Percentiles rank a stretch among this genome's conserved stretches.
Conservation (phyloP, 1,284 basidiomycete species). For the Amylostereum areolatum region DNA sequence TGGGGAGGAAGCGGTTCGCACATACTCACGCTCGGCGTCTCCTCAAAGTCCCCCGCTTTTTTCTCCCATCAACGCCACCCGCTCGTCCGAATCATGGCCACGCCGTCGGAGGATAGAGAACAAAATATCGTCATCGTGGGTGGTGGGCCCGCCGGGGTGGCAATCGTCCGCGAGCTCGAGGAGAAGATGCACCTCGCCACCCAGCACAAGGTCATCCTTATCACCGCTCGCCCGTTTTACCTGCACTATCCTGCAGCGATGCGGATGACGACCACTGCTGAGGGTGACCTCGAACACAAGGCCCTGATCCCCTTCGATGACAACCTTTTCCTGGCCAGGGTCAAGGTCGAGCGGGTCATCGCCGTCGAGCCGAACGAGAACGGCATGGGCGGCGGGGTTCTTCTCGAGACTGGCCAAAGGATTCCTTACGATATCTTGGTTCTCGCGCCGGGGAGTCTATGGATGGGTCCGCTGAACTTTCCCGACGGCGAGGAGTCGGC, state of each 20-base stretch:
- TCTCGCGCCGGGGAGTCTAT: slow-evolving; percentile 50
- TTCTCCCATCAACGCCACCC: too few species aligned
- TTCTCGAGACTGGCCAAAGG: slow-evolving; percentile 41
- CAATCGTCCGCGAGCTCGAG: slow-evolving; percentile 25
- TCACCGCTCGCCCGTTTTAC: slow-evolving; percentile 27
- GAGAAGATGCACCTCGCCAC: slow-evolving; percentile 24
- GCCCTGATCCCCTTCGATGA: slow-evolving; percentile 40
- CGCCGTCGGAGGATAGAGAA: slow-evolving; percentile 12
- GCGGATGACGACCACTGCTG: slow-evolving; percentile 27
- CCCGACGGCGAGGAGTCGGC: slow-evolving; percentile 35
- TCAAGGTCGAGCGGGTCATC: slow-evolving; percentile 37
- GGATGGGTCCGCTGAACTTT: slow-evolving; percentile 44
- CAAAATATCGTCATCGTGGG: slow-evolving; percentile 33
- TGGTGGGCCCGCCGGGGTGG: slow-evolving; percentile 27
- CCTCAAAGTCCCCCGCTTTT: too few species aligned
- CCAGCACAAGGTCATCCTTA: slow-evolving; percentile 27
- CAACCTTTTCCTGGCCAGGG: slow-evolving; percentile 36
- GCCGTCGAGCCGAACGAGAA: slow-evolving; percentile 34
- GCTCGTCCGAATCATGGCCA: too few species aligned
- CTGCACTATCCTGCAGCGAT: slow-evolving; percentile 26
- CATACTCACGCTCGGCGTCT: too few species aligned
- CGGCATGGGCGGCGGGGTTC: slow-evolving; percentile 35
- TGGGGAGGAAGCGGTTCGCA: too few species aligned
- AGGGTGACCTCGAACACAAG: slow-evolving; percentile 27
- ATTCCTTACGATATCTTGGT: slow-evolving; percentile 49